Percentiles rank a stretch among this genome's conserved stretches.
Evolutionary conservation across 345 rosid genomes (phyloP).

Genomic region (Pugionium cornutum): DNA sequence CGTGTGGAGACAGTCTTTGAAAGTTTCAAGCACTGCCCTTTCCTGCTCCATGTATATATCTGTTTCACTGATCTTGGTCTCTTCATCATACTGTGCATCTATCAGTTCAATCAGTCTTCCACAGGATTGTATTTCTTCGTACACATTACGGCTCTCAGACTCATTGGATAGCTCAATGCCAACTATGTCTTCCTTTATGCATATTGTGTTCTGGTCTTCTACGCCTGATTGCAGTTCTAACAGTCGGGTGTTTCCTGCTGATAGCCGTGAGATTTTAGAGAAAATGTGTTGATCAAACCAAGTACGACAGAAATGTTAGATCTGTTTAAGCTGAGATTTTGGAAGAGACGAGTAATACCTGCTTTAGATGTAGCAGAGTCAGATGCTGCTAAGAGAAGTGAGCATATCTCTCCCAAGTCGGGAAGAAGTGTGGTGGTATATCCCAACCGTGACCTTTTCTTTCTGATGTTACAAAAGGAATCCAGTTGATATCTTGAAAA

Average conservation of each 20-base stretch:
- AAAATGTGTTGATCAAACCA: constrained; percentile 1
- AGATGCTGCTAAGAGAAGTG: constrained; percentile 32
- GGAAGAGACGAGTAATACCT: constrained; percentile 22
- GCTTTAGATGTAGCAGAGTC: constrained; percentile 18
- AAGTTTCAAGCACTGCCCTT: constrained; percentile 46
- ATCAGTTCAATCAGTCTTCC: constrained; percentile 34
- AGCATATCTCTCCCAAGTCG: constrained; percentile 17
- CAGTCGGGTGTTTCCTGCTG: constrained; percentile 16
- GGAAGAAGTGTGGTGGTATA: constrained; percentile 16
- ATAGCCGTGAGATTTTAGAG: not conserved
- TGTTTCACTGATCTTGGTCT: not conserved
- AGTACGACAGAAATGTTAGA: constrained; percentile 4
- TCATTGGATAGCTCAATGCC: not conserved
- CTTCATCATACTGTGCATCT: constrained; percentile 36
- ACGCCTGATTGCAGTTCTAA: constrained; percentile 9
- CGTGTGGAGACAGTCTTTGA: constrained; percentile 44
- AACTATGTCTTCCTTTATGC: constrained; percentile 5
- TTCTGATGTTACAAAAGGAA: constrained; percentile 10
- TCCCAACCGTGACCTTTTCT: constrained; percentile 25
- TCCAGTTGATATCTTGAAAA: not conserved
- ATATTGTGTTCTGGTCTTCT: constrained; percentile 15
- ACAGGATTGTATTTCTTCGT: constrained; percentile 19
- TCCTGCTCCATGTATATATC: constrained; percentile 42
- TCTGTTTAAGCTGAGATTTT: not conserved
- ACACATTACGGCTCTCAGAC: constrained; percentile 18